These are phyloP conservation scores for Zygosaccharomyces pseudobailii DNA, from an alignment of 1,139 yeast genomes.

Conservation along the genomic window DNA sequence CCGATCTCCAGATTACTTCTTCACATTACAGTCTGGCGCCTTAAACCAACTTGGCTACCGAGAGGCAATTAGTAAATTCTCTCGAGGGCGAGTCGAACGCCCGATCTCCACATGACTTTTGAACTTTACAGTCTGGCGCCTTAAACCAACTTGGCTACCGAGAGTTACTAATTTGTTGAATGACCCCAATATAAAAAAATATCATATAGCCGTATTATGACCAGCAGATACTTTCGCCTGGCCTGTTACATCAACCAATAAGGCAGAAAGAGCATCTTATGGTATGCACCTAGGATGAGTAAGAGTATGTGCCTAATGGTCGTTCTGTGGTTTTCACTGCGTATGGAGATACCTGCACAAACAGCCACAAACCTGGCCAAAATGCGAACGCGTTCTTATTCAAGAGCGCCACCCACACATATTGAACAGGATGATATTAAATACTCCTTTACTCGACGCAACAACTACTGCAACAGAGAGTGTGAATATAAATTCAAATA, in stretches of 20 bases:
- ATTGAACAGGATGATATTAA: background rate
- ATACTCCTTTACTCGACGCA: background rate
- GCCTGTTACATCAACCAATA: too few relatives aligned
- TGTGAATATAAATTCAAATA: too few relatives aligned
- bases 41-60: slow-evolving; percentile 20
- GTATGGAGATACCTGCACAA: background rate
- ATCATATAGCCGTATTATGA: too few relatives aligned
- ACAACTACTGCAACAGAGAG: too few relatives aligned
- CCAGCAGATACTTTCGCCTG: too few relatives aligned
- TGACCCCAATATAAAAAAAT: background rate
- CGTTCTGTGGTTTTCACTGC: too few relatives aligned
- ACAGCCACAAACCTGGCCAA: background rate
- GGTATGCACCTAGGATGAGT: too few relatives aligned
- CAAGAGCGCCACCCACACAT: background rate
- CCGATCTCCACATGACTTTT: slow-evolving; percentile 27
- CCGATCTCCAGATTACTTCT: slow-evolving; percentile 17
- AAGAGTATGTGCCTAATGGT: too few relatives aligned
- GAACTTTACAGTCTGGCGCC: slow-evolving; percentile 28
- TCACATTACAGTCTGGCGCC: slow-evolving; percentile 17
- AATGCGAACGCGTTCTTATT: background rate
- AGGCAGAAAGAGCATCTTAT: too few relatives aligned
- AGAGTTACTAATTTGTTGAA: slow-evolving; percentile 10
- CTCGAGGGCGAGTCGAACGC: slow-evolving; percentile 32
- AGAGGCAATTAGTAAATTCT: slow-evolving; percentile 17
- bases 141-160: slow-evolving; percentile 31